A percentile compares a stretch with the other conserved stretches of the same genome.
phyloP scores from a whole-genome alignment of 176 grass and related monocot genomes.

The Phyllostachys edulis region DNA sequence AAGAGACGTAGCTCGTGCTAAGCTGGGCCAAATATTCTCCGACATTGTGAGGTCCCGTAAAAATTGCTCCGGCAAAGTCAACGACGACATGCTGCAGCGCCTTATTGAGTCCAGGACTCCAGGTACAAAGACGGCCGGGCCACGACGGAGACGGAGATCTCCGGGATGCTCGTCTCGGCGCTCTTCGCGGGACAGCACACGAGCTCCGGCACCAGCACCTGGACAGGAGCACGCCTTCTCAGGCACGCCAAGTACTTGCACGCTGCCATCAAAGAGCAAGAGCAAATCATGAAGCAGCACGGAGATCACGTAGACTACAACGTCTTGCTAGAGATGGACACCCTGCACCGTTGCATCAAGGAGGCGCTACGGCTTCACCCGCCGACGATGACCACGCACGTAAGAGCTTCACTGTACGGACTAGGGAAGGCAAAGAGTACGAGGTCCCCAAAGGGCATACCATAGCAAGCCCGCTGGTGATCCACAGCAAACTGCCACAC shows the following conservation, averaged over 20 bases:
- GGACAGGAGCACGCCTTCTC: conserved; percentile 49
- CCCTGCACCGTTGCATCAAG: conserved; percentile 54
- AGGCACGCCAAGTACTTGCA: conserved; percentile 20
- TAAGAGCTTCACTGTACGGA: conserved; percentile 41
- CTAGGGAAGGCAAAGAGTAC: conserved; percentile 51
- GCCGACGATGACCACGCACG: conserved; percentile 37
- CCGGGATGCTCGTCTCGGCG: conserved; percentile 37
- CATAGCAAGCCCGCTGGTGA: conserved; percentile 36
- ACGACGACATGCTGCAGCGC: conserved; percentile 58
- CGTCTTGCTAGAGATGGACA: conserved; percentile 46
- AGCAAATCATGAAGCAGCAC: conserved; percentile 18
- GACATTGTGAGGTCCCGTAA: conserved; percentile 52
- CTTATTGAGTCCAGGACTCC: conserved; percentile 44
- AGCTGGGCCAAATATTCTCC: conserved; percentile 52
- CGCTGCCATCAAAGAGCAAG: conserved; percentile 51
- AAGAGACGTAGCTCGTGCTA: conserved; percentile 46
- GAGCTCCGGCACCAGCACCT: conserved; percentile 42
- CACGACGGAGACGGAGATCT: conserved; percentile 48
- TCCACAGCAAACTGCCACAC: conserved; percentile 43
- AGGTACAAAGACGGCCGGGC: conserved; percentile 54
- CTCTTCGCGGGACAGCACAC: conserved; percentile 59
- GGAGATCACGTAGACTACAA: conserved; percentile 39
- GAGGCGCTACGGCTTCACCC: conserved; percentile 54
- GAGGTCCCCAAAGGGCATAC: conserved; percentile 39
- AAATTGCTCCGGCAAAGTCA: not conserved